These are phyloP conservation scores for Rhizopus sp. DNA, from an alignment of 371 early-diverging fungal species.

Conservation along the genomic window DNA sequence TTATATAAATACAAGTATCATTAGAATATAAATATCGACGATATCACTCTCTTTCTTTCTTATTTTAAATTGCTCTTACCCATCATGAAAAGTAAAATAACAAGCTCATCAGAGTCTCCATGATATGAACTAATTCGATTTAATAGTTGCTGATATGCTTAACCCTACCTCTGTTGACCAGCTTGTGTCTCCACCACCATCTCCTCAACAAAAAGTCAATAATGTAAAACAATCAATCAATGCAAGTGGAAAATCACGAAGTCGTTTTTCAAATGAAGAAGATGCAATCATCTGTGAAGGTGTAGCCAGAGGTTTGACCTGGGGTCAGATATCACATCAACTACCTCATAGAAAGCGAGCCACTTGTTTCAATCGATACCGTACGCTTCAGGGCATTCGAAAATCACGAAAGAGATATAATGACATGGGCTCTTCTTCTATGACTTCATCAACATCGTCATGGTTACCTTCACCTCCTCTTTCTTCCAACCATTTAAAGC, in stretches of 20 bases:
- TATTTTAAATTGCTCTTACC: too few species aligned
- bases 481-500: conserved; percentile 1
- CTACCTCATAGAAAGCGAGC: conserved; percentile 56
- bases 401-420: conserved; percentile 43
- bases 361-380: conserved; percentile 53
- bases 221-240: background rate
- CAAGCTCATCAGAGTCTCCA: background rate
- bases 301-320: conserved; percentile 49
- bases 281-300: conserved; percentile 54
- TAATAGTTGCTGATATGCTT: conserved; percentile 46
- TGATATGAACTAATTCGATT: background rate
- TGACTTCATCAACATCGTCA: conserved; percentile 18
- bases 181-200: conserved; percentile 40
- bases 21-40: background rate
- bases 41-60: background rate
- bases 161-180: conserved; percentile 35
- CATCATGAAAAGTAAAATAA: conserved; percentile 37
- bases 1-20: conserved; percentile 3
- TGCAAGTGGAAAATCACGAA: conserved; percentile 42
- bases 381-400: conserved; percentile 52
- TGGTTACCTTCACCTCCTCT: conserved; percentile 27
- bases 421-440: conserved; percentile 24
- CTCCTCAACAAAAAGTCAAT: conserved; percentile 26
- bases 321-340: conserved; percentile 54
- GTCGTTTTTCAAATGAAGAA: conserved; percentile 49